Conservation (phyloP, 2,329 filamentous ascomycete species). For the Neofusicoccum parvum region DNA sequence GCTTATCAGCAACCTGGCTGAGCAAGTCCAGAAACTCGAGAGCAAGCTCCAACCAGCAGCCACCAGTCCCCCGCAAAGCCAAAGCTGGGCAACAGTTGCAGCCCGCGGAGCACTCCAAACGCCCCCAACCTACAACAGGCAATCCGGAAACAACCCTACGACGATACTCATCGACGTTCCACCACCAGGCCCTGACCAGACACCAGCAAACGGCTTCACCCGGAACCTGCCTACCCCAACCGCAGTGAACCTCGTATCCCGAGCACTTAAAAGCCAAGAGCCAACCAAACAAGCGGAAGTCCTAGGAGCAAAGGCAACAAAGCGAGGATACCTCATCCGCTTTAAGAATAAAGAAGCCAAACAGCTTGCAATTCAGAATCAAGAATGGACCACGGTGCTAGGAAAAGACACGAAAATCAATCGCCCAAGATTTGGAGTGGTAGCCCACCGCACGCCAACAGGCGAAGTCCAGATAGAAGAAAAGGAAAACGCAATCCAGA, state of each 20-base stretch:
- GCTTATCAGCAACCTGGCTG: too few species aligned
- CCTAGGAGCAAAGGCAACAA: not conserved
- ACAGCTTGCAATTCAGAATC: not conserved
- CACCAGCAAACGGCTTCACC: not conserved
- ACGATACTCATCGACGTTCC: not conserved
- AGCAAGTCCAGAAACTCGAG: slow-evolving; percentile 1
- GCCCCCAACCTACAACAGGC: not conserved
- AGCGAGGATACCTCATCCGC: not conserved
- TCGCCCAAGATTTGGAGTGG: not conserved
- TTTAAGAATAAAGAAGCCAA: not conserved
- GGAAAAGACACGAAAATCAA: not conserved
- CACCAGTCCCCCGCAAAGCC: not conserved
- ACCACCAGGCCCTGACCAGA: not conserved
- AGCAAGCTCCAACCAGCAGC: not conserved
- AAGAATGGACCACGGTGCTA: not conserved
- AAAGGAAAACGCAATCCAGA: not conserved
- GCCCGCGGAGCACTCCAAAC: not conserved
- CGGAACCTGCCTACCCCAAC: not conserved
- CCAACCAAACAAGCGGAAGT: not conserved
- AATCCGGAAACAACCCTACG: not conserved
- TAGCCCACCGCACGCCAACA: not conserved
- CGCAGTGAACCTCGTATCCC: not conserved
- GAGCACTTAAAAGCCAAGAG: not conserved
- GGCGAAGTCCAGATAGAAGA: not conserved
- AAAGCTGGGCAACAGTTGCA: not conserved